Percentiles rank a stretch among this genome's conserved stretches.
Conservation (phyloP, 2,329 filamentous ascomycete species). For the Epichloe aotearoae region DNA sequence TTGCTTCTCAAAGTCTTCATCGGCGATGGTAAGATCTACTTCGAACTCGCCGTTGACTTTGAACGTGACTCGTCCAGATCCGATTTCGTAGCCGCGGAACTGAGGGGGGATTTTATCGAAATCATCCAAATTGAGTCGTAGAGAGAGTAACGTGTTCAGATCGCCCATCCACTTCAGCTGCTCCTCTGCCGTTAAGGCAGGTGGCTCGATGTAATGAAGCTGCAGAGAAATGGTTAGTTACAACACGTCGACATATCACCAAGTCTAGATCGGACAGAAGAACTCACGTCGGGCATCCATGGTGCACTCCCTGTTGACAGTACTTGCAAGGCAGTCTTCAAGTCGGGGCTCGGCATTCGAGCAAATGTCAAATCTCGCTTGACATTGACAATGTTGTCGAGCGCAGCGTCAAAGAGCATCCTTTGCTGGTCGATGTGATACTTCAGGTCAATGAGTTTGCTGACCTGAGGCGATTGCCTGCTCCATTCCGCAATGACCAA, state of each 20-base stretch:
- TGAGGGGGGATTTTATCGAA: conserved; percentile 60
- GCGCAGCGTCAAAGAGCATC: conserved; percentile 43
- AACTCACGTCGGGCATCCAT: conserved; percentile 63
- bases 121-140: conserved; percentile 76
- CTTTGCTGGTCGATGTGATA: conserved; percentile 56
- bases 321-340: conserved; percentile 78
- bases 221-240: conserved; percentile 25
- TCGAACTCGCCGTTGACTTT: conserved; percentile 75
- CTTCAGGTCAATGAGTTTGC: conserved; percentile 78
- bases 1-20: conserved; percentile 69
- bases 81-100: conserved; percentile 65
- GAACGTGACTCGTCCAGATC: conserved; percentile 84
- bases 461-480: conserved; percentile 62
- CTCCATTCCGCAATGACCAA: conserved; percentile 88
- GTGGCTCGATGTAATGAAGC: conserved; percentile 65
- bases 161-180: conserved; percentile 64
- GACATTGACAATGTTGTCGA: conserved; percentile 54
- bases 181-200: conserved; percentile 55
- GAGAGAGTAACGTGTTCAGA: conserved; percentile 69
- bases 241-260: background rate
- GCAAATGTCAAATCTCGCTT: conserved; percentile 60
- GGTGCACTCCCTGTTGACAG: conserved; percentile 64
- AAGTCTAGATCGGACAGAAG: background rate
- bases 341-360: conserved; percentile 76
- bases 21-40: conserved; percentile 79